phyloP scores from a whole-genome alignment of 495 filamentous ascomycete species.

The Schizothecium vesticola region DNA sequence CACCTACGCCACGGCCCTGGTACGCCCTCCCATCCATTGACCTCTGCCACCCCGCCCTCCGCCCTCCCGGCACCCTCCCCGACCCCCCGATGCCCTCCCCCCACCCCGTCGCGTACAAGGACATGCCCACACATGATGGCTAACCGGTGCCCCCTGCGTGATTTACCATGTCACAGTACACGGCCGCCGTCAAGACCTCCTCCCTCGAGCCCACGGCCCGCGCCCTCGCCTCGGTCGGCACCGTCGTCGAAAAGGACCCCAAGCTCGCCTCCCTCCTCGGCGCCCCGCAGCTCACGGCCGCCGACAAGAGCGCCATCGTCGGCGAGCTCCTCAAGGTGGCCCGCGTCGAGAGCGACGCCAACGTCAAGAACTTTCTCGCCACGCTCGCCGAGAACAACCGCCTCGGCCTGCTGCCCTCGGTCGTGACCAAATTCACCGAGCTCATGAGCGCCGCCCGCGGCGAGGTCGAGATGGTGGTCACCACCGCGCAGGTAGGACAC shows the following conservation, averaged over 20 bases:
- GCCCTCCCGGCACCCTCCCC: not conserved
- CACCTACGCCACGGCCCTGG: constrained; percentile 96
- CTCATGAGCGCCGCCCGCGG: constrained; percentile 86
- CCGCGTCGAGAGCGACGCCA: constrained; percentile 62
- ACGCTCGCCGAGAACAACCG: constrained; percentile 95
- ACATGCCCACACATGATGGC: not conserved
- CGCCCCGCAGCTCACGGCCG: constrained; percentile 68
- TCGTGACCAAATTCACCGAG: constrained; percentile 79
- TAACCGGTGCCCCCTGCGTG: constrained; percentile 22
- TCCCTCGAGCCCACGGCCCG: constrained; percentile 76
- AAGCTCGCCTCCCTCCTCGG: constrained; percentile 71
- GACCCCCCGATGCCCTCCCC: not conserved
- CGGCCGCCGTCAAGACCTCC: constrained; percentile 80
- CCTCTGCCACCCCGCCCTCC: not conserved
- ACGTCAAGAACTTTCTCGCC: constrained; percentile 83
- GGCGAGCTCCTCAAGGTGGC: constrained; percentile 75
- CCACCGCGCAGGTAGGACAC: constrained; percentile 72
- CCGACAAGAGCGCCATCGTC: constrained; percentile 80
- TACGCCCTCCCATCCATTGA: constrained; percentile 48
- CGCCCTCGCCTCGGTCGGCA: constrained; percentile 64
- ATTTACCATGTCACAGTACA: constrained; percentile 62
- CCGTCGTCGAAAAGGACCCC: constrained; percentile 68
- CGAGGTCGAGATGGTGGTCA: constrained; percentile 88
- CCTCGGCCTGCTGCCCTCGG: constrained; percentile 69
- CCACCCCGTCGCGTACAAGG: not conserved